Evolutionary conservation across 2,329 filamentous ascomycete genomes (phyloP).

Genomic region (Hypoxylon rubiginosum): DNA sequence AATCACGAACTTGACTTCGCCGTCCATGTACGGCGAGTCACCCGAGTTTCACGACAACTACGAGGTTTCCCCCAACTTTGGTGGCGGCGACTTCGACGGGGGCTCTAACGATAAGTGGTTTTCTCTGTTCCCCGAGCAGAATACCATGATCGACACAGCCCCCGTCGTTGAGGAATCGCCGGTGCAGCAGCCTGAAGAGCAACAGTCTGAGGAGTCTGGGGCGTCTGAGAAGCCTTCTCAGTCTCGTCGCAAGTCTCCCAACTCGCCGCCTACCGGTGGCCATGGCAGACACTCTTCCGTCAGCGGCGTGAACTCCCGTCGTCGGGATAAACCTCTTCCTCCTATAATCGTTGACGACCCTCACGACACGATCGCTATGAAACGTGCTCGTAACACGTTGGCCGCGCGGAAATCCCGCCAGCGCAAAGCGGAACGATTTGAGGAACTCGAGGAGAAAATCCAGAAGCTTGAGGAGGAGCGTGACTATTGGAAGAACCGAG

Average conservation of each 20-base stretch:
- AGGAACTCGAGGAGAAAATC: conserved; percentile 81
- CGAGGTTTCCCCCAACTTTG: conserved; percentile 84
- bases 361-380: conserved; percentile 81
- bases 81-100: conserved; percentile 67
- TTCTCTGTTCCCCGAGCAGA: conserved; percentile 76
- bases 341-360: conserved; percentile 83
- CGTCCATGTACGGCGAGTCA: conserved; percentile 82
- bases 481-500: conserved; percentile 74
- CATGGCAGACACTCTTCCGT: conserved; percentile 74
- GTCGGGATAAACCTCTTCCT: conserved; percentile 84
- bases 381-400: conserved; percentile 93
- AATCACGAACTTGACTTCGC: conserved; percentile 87
- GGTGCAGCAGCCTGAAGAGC: conserved; percentile 61
- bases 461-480: conserved; percentile 75
- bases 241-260: conserved; percentile 63
- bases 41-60: conserved; percentile 78
- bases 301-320: conserved; percentile 78
- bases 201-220: conserved; percentile 63
- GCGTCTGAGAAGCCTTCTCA: conserved; percentile 57
- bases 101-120: conserved; percentile 73
- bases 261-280: conserved; percentile 58
- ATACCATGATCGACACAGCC: conserved; percentile 42
- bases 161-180: conserved; percentile 58
- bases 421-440: conserved; percentile 83
- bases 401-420: conserved; percentile 94